Percentiles rank a stretch among this genome's conserved stretches.
phyloP scores from a whole-genome alignment of 2,329 filamentous ascomycete species.

The Microcyclosporella mali region DNA sequence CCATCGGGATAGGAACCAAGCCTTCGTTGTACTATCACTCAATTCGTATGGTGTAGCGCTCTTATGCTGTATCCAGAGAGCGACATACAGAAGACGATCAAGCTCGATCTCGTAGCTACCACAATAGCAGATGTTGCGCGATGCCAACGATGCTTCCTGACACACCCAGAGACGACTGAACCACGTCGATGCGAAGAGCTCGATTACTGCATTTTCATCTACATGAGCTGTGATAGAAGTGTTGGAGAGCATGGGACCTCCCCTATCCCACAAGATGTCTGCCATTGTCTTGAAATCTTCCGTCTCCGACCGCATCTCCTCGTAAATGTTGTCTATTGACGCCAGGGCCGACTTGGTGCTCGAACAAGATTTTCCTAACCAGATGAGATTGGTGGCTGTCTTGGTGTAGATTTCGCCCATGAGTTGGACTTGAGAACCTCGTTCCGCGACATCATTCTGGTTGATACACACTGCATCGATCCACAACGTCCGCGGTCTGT shows the following conservation, averaged over 20 bases:
- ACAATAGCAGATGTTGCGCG: neutral
- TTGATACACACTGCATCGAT: slow-evolving; percentile 16
- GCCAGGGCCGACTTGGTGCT: neutral
- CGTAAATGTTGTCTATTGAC: neutral
- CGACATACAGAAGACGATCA: neutral
- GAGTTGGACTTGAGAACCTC: slow-evolving; percentile 12
- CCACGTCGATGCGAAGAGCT: neutral
- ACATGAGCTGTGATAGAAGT: neutral
- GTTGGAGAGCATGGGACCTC: neutral
- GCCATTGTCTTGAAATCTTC: neutral
- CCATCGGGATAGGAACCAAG: neutral
- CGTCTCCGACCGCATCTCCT: neutral
- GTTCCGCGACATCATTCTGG: slow-evolving; percentile 9
- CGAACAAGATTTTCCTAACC: slow-evolving; percentile 3
- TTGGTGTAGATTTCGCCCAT: slow-evolving; percentile 14
- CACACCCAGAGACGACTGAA: slow-evolving; percentile 1
- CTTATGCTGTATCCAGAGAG: neutral
- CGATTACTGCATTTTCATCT: neutral
- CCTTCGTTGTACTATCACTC: neutral
- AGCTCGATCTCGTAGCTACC: neutral
- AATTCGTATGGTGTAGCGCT: neutral
- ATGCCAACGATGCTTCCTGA: neutral
- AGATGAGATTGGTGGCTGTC: slow-evolving; percentile 4
- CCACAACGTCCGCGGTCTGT: slow-evolving; percentile 7
- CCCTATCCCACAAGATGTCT: neutral